Evolutionary conservation across 2,329 filamentous ascomycete genomes (phyloP).

Genomic region (Trichoderma sp.): DNA sequence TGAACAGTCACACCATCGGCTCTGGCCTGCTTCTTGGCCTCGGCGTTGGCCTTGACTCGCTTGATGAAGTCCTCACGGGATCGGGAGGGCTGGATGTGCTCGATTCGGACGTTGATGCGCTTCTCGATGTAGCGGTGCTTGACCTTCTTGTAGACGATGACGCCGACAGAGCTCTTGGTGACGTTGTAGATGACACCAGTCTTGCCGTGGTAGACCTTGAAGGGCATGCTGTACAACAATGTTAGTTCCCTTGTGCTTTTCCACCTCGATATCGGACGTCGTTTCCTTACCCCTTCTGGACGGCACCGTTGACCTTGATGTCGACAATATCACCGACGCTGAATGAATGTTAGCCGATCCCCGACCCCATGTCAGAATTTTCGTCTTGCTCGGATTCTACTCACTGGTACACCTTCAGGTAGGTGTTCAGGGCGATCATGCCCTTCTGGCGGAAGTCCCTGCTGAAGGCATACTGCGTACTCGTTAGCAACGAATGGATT

Average conservation of each 20-base stretch:
- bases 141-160: slow-evolving; percentile 99
- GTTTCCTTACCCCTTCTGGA: slow-evolving; percentile 85
- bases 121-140: slow-evolving; percentile 99
- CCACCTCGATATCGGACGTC: slow-evolving; percentile 6
- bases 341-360: slow-evolving; percentile 49
- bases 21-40: slow-evolving; percentile 91
- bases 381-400: slow-evolving; percentile 32
- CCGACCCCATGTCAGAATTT: slow-evolving; percentile 20
- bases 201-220: slow-evolving; percentile 99
- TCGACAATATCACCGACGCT: slow-evolving; percentile 99
- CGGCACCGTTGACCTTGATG: slow-evolving; percentile 97
- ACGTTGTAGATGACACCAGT: slow-evolving; percentile 99
- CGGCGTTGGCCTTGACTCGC: slow-evolving; percentile 95
- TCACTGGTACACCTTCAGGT: slow-evolving; percentile 89
- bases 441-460: slow-evolving; percentile 94
- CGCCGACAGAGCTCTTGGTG: slow-evolving; percentile 94
- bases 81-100: slow-evolving; percentile 94
- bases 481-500: slow-evolving; percentile 35
- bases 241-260: slow-evolving; percentile 11
- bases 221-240: slow-evolving; percentile 74
- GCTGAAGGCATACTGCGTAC: slow-evolving; percentile 80
- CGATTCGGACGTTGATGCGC: slow-evolving; percentile 98
- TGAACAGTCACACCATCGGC: slow-evolving; percentile 81
- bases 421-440: slow-evolving; percentile 90
- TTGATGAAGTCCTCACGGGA: slow-evolving; percentile 96